Percentiles rank a stretch among this genome's conserved stretches.
These are phyloP conservation scores for Martensiomyces pterosporus DNA, from an alignment of 192 early-diverging fungal species.

Conservation along the genomic window DNA sequence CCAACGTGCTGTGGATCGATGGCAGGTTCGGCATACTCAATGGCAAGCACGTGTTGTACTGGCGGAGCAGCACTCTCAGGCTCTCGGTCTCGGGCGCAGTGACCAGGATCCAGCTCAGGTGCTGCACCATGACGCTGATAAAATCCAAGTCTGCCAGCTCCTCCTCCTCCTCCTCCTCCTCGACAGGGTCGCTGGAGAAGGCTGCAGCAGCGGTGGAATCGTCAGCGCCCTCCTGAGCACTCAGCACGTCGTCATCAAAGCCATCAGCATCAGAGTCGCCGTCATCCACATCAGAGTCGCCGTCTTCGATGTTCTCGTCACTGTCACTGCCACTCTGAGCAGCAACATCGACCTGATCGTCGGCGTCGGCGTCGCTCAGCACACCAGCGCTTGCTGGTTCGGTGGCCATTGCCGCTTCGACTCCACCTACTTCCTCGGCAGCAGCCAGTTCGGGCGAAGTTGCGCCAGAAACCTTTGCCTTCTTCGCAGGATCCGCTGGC, in stretches of 20 bases:
- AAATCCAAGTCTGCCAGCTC: constrained; percentile 62
- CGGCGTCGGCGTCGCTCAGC: too few relatives aligned
- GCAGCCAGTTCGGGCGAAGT: background rate
- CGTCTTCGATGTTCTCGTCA: too few relatives aligned
- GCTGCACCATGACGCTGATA: constrained; percentile 95
- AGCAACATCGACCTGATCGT: too few relatives aligned
- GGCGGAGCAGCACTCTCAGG: constrained; percentile 74
- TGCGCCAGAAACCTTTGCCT: too few relatives aligned
- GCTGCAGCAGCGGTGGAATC: too few relatives aligned
- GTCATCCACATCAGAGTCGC: constrained; percentile 1
- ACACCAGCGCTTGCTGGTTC: background rate
- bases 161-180: constrained; percentile 3
- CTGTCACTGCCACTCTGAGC: too few relatives aligned
- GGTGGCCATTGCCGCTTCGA: background rate
- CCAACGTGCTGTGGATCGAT: constrained; percentile 5
- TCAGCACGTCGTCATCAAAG: too few relatives aligned
- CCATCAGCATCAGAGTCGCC: background rate
- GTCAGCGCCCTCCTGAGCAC: too few relatives aligned
- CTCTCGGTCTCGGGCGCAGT: constrained; percentile 89
- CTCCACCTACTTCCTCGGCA: background rate
- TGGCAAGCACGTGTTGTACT: constrained; percentile 57
- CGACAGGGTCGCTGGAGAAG: too few relatives aligned
- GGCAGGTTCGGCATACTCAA: constrained; percentile 22
- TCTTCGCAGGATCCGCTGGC: too few relatives aligned
- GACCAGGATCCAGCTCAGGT: constrained; percentile 92